Evolutionary conservation across 306 rosid species (phyloP), one percentile per base, ranked within the genome.

Genomic region (Quercus engelmannii): DNA sequence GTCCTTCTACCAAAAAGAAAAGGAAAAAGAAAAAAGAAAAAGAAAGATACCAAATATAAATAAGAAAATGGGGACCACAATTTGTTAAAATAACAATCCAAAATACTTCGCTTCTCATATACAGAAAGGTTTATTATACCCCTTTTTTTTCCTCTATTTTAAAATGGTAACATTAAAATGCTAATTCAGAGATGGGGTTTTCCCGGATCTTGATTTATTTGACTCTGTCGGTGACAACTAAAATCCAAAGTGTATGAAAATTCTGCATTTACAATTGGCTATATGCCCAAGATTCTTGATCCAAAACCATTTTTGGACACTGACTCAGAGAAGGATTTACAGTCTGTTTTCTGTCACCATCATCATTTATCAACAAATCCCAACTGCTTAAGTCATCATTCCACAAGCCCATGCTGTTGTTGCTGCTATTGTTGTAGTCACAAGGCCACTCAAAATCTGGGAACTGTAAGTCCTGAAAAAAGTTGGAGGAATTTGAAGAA

Each of bases 351-450:
- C 21, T 79, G 77, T 81, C 86, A 73, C 71, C 75, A 79, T 63
- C 84, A 58, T 76, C 89, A 54, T 80, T 79, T 2, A 86, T 70
- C 43, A 86, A 54, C 70, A 79, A 85, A 74, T 86, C 93, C 94
- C 84, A 93, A 73, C 69, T 67, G 80, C 83, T 82, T 71, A 93
- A 86, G 74, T 93, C 97, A 78, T 88, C 91, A 70, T 87, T 88
- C 91, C 97, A 91, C 67, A 90, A 74, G 13, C 74, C 58, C 79
- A 85, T 25, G 43, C 41, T 74, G 59, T 30, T 73, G 35, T 31
- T 63, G 55, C 23, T 23, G 71, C 46, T 41, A 41, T 17, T 76
- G 38, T 31, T 55, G 71, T 69, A 77, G 71, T 55, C 71, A 18
- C 82, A 80, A 2, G 83, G 74, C 94, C 92, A 91, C 13, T 87